Evolutionary conservation across 768 basidiomycete species (phyloP), one percentile per base, ranked within the genome.

Genomic region (Leccinellum luteum): DNA sequence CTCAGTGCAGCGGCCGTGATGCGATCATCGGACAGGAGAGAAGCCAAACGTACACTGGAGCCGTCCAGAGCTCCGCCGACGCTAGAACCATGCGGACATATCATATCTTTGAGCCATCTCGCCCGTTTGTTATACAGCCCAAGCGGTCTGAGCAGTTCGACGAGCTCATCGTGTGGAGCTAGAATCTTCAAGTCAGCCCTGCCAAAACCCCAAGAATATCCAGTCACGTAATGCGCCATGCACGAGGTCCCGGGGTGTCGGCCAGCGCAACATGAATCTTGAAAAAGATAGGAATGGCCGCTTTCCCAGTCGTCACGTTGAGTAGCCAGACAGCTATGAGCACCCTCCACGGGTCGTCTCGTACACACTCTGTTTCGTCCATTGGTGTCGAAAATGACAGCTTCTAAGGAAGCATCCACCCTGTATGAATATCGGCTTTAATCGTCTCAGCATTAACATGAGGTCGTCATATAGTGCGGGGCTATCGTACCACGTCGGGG

Each of bases 231-330:
- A 61, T 74, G 23, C 59, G 86, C 89, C 89, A 62, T 78, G 64
- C 14, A 81, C 76, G 44, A 90, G 75, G 6, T 73, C 76, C 54
- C 71, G 73, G 9, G 89, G 80, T 0, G 79, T 85, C 3, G 83
- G 81, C 84, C 86, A 91, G 21, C 70, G 76, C n/a, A n/a, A 57
- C 15, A 89, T 64, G 27, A 91, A n/a, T 74, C 21, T 74, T 68
- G 78, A 79, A 82, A 64, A 89, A 88, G 14, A 86, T 74, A 3
- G 89, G 90, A 31, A 88, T 78, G 10, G 87, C 85, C 14, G 77
- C 70, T 63, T 78, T 80, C 14, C 85, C 88, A 0, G 81, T 71
- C 0, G 90, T 89, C 66, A 86, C 85, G 65, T 92, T 91, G 19
- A 91, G 79, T 6, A 91, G 73, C 34, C 80, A 84, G 6, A 82